These are phyloP conservation scores for Phanerochaete carnosa DNA, from an alignment of 768 basidiomycete species.

Conservation along the genomic window DNA sequence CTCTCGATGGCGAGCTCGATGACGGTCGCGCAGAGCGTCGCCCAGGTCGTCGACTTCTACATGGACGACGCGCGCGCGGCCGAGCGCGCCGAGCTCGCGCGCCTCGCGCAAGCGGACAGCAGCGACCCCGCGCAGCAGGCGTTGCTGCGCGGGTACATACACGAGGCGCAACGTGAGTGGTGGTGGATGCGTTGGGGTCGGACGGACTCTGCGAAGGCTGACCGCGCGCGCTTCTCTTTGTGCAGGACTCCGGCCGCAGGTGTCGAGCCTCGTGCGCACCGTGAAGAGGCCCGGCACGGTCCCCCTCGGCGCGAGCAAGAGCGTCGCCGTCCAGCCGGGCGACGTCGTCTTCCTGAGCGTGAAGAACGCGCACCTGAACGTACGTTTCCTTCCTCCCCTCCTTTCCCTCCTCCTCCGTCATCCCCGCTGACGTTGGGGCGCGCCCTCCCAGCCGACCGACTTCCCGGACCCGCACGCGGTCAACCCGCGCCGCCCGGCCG, in stretches of 20 bases:
- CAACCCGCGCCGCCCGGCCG: slow-evolving; percentile 34
- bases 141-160: slow-evolving; percentile 44
- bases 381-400: slow-evolving; percentile 6
- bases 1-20: slow-evolving; percentile 46
- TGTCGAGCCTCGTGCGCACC: slow-evolving; percentile 29
- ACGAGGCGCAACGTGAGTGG: slow-evolving; percentile 48
- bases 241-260: not conserved
- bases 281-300: slow-evolving; percentile 32
- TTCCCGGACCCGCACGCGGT: slow-evolving; percentile 40
- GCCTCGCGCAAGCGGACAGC: slow-evolving; percentile 26
- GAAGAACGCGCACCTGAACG: slow-evolving; percentile 42
- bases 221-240: no score
- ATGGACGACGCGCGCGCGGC: slow-evolving; percentile 37
- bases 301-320: slow-evolving; percentile 32
- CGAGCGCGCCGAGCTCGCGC: slow-evolving; percentile 37
- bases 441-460: slow-evolving; percentile 30
- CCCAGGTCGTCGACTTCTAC: slow-evolving; percentile 52
- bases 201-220: not conserved
- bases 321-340: slow-evolving; percentile 35
- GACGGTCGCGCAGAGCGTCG: slow-evolving; percentile 45
- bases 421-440: not conserved
- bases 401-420: slow-evolving; percentile 12
- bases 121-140: slow-evolving; percentile 29
- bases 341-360: slow-evolving; percentile 40
- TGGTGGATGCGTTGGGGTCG: slow-evolving; percentile 26